Base-by-base conservation (phyloP, 1,284 basidiomycete genomes). In the Thecaphora frezii region DNA sequence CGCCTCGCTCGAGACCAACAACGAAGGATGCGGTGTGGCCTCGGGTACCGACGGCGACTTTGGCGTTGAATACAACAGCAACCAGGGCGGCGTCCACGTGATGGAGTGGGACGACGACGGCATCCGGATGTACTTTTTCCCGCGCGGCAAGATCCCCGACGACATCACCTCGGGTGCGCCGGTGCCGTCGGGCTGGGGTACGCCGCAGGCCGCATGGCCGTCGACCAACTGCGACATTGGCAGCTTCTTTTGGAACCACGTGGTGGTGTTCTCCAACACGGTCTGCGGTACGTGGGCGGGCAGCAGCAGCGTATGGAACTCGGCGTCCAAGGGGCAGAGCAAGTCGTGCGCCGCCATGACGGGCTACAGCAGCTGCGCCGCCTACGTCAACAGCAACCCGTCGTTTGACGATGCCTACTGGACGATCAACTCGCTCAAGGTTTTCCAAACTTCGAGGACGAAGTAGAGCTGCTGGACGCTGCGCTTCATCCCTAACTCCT, bases 11-110 rank as follows among this genome's bases (percentile, higher is more conserved):
- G 69, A 80, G 26, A 84, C 85, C 67, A 81, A 66, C 69, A 89
- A 89, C 67, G 77, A 83, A 0, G 87, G 87, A 0, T 90, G 88
- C 65, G 85, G 86, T n/a, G 87, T 89, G 22, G 71, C 80, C 23
- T 66, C 84, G 65, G 38, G 73, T 64, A 46, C 82, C 44, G 46
- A 71, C 0, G 80, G 81, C 44, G 86, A 76, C 21, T 86, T 83
- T 63, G 86, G 86, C 0, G 83, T 85, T 24, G 58, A 71, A 3
- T 87, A 86, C 80, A 88, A 89, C 72, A 63, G 67, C 16, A 82
- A 81, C 28, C 85, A 86, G 16, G 88, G 87, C 21, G 86, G 86
- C 5, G 84, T 80, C 76, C 74, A 59, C 49, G 71, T 58, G 44
- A 61, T 58, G 58, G 53, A 59, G 49, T 65, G 58, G 53, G 44